Conservation (phyloP, 2,329 filamentous ascomycete genomes). For the Colletotrichum chrysophilum region DNA sequence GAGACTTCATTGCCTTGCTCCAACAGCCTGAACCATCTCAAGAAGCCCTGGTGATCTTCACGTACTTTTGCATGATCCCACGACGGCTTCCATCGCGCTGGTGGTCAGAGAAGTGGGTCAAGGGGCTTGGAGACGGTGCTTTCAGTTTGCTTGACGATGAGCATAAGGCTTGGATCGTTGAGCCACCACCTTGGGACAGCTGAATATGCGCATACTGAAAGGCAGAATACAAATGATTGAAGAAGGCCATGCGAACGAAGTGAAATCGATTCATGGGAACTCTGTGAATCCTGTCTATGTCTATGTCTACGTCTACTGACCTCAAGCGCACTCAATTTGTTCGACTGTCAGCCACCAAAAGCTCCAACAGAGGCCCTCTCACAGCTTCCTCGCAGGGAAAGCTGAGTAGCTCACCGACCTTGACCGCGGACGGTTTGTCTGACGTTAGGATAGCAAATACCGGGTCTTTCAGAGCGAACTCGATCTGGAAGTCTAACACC, state of each 20-base stretch:
- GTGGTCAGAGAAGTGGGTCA: constrained; percentile 40
- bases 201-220: constrained; percentile 25
- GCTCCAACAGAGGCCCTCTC: neutral
- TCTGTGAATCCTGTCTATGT: neutral
- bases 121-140: constrained; percentile 32
- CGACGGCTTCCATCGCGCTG: constrained; percentile 33
- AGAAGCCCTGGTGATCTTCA: constrained; percentile 37
- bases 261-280: neutral
- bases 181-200: neutral
- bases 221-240: neutral
- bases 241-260: neutral
- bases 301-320: neutral
- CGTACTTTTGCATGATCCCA: constrained; percentile 35
- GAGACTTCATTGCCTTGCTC: constrained; percentile 38
- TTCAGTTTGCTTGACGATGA: constrained; percentile 37
- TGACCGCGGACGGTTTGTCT: neutral
- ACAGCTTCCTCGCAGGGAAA: neutral
- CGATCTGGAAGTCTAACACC: neutral
- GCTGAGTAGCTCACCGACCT: neutral
- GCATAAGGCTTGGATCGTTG: constrained; percentile 35
- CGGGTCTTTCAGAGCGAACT: neutral
- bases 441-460: neutral
- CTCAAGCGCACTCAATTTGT: neutral
- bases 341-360: neutral
- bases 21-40: constrained; percentile 20